These are phyloP conservation scores for Raphanus raphanistrum DNA, from an alignment of 345 rosid genomes.

Conservation along the genomic window DNA sequence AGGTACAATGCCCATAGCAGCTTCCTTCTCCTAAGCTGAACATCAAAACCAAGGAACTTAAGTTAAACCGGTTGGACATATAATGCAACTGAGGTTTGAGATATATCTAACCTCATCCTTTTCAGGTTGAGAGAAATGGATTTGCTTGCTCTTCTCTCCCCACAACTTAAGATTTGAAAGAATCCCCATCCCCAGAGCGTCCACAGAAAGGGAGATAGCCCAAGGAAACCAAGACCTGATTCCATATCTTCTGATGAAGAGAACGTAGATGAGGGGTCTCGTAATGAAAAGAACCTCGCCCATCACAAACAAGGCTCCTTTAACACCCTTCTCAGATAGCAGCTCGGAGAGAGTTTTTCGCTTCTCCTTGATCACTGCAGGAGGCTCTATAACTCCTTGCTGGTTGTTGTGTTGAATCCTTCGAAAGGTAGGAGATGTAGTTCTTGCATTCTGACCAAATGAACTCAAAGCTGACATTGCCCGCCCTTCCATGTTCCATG, in stretches of 20 bases:
- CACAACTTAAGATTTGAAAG: conserved; percentile 41
- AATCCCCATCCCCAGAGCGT: conserved; percentile 57
- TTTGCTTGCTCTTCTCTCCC: conserved; percentile 43
- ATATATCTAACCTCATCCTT: conserved; percentile 65
- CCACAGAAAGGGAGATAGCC: conserved; percentile 78
- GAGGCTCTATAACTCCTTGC: conserved; percentile 59
- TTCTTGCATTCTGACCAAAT: conserved; percentile 76
- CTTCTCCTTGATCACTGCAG: conserved; percentile 46
- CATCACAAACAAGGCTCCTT: conserved; percentile 57
- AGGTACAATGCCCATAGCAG: conserved; percentile 87
- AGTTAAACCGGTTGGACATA: conserved; percentile 8
- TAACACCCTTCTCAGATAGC: conserved; percentile 68
- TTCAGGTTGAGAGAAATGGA: conserved; percentile 57
- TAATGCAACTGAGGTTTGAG: not conserved
- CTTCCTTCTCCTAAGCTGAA: conserved; percentile 79
- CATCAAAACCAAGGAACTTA: conserved; percentile 26
- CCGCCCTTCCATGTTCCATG: conserved; percentile 71
- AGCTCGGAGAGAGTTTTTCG: conserved; percentile 46
- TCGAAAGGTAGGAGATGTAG: conserved; percentile 42
- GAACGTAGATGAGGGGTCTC: conserved; percentile 85
- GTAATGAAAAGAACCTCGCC: conserved; percentile 77
- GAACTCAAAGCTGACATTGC: conserved; percentile 77
- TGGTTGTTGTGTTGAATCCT: conserved; percentile 58
- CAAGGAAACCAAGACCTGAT: conserved; percentile 90
- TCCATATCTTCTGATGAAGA: conserved; percentile 75